These are phyloP conservation scores for Colletotrichum lentis DNA, from an alignment of 2,329 filamentous ascomycete genomes.

Conservation along the genomic window DNA sequence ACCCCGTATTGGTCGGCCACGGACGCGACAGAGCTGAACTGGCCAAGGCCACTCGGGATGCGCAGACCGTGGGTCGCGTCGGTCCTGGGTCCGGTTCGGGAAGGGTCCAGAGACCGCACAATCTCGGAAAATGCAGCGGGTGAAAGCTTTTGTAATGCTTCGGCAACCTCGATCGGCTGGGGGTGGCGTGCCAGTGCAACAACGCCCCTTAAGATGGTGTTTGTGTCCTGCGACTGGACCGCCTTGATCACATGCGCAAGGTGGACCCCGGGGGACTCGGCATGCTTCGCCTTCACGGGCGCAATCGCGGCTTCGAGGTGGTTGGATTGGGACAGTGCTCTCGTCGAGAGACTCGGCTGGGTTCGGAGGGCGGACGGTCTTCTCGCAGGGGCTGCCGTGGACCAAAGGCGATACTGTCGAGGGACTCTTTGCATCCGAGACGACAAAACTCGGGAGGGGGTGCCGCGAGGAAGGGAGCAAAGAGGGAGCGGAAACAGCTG, in stretches of 20 bases:
- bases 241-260: constrained; percentile 42
- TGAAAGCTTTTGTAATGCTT: constrained; percentile 51
- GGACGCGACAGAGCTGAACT: constrained; percentile 49
- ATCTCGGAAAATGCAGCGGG: constrained; percentile 69
- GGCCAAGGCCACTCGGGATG: constrained; percentile 52
- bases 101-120: constrained; percentile 68
- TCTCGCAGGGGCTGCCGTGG: not conserved
- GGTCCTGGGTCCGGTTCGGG: constrained; percentile 56
- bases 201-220: constrained; percentile 42
- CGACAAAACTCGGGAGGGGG: constrained; percentile 42
- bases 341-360: not conserved
- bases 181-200: constrained; percentile 42
- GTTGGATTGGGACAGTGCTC: not conserved
- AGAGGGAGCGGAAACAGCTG: constrained; percentile 40
- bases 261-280: not conserved
- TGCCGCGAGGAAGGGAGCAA: constrained; percentile 41
- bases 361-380: not conserved
- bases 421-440: constrained; percentile 41
- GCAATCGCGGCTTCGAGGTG: not conserved
- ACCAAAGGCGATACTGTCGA: not conserved
- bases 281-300: not conserved
- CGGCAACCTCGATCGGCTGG: constrained; percentile 12
- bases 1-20: constrained; percentile 56
- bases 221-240: constrained; percentile 45
- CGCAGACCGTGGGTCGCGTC: constrained; percentile 57